Evolutionary conservation across 306 rosid species (phyloP).

Genomic region (Castanopsis chinensis): DNA sequence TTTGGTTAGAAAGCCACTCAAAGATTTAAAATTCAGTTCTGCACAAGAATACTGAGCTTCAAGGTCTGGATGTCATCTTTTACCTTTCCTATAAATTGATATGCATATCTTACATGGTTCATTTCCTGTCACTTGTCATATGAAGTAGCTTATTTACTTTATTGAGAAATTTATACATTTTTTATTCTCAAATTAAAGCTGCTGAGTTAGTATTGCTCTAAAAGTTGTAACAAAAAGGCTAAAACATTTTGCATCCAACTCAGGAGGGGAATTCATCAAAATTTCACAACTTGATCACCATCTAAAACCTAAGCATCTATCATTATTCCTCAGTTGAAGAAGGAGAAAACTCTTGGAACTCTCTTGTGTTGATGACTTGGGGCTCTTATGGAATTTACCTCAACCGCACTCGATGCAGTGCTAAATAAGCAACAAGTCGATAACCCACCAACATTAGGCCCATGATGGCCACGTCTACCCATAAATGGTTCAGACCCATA

Average conservation of each 20-base stretch:
- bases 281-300: conserved; percentile 34
- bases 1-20: conserved; percentile 12
- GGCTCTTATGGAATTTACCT: conserved; percentile 29
- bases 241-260: conserved; percentile 20
- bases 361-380: conserved; percentile 20
- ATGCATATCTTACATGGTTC: background rate
- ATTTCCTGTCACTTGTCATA: conserved; percentile 12
- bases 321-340: conserved; percentile 56
- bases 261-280: conserved; percentile 28
- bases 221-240: conserved; percentile 14
- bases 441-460: conserved; percentile 88
- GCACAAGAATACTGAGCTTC: conserved; percentile 3
- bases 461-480: conserved; percentile 81
- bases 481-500: conserved; percentile 69
- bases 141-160: conserved; percentile 28
- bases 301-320: conserved; percentile 29
- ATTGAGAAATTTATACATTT: background rate
- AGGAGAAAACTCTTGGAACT: conserved; percentile 47
- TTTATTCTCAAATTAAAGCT: conserved; percentile 29
- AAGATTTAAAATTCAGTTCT: conserved; percentile 7
- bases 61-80: conserved; percentile 14
- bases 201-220: conserved; percentile 26
- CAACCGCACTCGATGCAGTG: conserved; percentile 75
- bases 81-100: conserved; percentile 17
- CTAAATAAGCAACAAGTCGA: conserved; percentile 79